Evolutionary conservation across 305 asterid genomes (phyloP), one percentile per base, ranked within the genome.

Genomic region (Plantago lanceolata): DNA sequence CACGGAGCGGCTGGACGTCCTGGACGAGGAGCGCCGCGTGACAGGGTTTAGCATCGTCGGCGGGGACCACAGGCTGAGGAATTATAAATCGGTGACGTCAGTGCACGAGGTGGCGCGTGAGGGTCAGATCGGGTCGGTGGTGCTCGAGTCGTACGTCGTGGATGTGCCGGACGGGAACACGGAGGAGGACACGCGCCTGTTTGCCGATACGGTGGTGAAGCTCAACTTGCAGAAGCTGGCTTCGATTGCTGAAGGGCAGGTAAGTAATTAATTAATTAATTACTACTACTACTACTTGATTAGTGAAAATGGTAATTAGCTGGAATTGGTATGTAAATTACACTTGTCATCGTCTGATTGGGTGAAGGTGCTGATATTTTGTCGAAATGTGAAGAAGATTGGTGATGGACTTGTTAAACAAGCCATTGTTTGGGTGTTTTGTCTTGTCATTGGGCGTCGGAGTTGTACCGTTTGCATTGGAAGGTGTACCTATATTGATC

Each of bases 151-250:
- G 16, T 87, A 87, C 65, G 83, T 82, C 1, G 95, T 85, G 59
- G 95, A 87, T 65, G 83, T 83, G 72, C 95, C 95, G 68, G 88
- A 85, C 58, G 95, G 93, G 66, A 87, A 87, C 53, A 71, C 71
- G 29, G 71, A 54, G 59, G 76, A 66, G 71, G 76, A 71, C 54
- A 71, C 76, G 59, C 63, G 68, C 40, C 44, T 71, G 28, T 71
- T 71, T 21, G 68, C 71, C 6, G 76, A 71, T 26, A 71, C 76
- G 24, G 71, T 71, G 9, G 76, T 71, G 29, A 71, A 50, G 55
- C 33, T 66, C 59, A 71, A 71, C 31, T 60, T 71, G 31, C 76
- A 71, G 68, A 68, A 68, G 56, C 63, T 68, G 49, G 73, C 73
- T 9, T 62, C 73, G 0, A 63, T 62, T n/a, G 67, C 73, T 2